These are phyloP conservation scores for Ustilago esculenta DNA, from an alignment of 1,284 basidiomycete genomes.

Conservation along the genomic window DNA sequence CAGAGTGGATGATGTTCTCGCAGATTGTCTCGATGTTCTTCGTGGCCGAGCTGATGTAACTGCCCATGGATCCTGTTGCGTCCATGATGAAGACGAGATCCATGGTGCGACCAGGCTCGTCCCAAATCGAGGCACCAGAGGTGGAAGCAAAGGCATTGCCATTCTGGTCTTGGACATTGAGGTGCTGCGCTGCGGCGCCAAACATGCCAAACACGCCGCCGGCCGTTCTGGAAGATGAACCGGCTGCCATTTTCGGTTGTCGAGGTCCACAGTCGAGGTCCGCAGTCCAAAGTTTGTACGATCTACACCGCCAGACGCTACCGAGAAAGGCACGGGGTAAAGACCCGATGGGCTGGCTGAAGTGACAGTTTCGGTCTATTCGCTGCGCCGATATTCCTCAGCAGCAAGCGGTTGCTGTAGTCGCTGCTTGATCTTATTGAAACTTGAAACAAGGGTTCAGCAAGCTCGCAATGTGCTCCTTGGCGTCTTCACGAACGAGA, in stretches of 20 bases:
- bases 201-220: constrained; percentile 59
- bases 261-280: background rate
- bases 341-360: too few species aligned
- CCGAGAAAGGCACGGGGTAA: too few species aligned
- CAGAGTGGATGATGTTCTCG: constrained; percentile 93
- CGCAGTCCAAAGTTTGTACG: too few species aligned
- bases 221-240: constrained; percentile 25
- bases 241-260: constrained; percentile 19
- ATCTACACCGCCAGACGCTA: too few species aligned
- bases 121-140: constrained; percentile 23
- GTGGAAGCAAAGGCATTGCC: constrained; percentile 13
- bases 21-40: constrained; percentile 98
- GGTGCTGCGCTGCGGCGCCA: constrained; percentile 52
- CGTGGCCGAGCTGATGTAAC: constrained; percentile 73
- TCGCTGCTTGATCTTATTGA: too few species aligned
- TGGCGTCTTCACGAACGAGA: too few species aligned
- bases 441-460: too few species aligned
- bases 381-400: too few species aligned
- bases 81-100: constrained; percentile 67
- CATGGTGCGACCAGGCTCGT: constrained; percentile 46
- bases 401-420: too few species aligned
- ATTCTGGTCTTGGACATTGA: constrained; percentile 27
- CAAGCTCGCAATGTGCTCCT: too few species aligned
- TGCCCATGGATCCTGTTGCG: constrained; percentile 67
- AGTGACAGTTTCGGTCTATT: too few species aligned